These are phyloP conservation scores for Theobroma grandiflorum DNA, from an alignment of 441 rosid species.

Conservation along the genomic window DNA sequence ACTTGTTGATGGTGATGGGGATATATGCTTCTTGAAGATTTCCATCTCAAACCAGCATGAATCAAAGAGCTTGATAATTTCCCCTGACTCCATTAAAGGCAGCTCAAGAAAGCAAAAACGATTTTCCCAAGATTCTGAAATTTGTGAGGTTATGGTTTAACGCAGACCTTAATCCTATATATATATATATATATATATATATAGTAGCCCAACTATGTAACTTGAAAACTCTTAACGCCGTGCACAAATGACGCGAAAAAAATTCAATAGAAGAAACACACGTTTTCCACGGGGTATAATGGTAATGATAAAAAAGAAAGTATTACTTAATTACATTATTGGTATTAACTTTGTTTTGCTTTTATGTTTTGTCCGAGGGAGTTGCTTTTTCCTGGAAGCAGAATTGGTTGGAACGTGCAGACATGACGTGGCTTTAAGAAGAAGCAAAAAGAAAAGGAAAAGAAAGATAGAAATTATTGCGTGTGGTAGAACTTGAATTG, in stretches of 20 bases:
- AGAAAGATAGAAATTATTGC: constrained; percentile 21
- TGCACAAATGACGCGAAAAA: not conserved
- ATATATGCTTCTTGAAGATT: constrained; percentile 43
- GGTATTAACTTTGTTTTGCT: not conserved
- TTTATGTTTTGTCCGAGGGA: constrained; percentile 31
- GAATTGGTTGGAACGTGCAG: constrained; percentile 25
- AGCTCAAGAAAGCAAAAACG: constrained; percentile 20
- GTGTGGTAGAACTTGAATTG: not conserved
- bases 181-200: constrained; percentile 29
- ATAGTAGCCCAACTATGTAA: not conserved
- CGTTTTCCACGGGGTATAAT: constrained; percentile 36
- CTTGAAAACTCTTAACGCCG: constrained; percentile 26
- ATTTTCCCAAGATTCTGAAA: not conserved
- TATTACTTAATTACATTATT: not conserved
- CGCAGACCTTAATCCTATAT: not conserved
- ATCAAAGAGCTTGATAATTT: constrained; percentile 47
- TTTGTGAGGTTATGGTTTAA: not conserved
- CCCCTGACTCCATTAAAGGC: constrained; percentile 45
- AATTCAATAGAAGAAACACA: constrained; percentile 26
- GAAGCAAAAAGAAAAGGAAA: constrained; percentile 41
- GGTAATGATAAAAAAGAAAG: not conserved
- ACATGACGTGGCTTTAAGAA: constrained; percentile 47
- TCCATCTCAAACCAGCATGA: constrained; percentile 55
- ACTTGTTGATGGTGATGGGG: constrained; percentile 9
- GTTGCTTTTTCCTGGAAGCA: constrained; percentile 39